A percentile compares a stretch with the other conserved stretches of the same genome.
phyloP scores from a whole-genome alignment of 768 basidiomycete species.

The Psilocybe tampanensis region DNA sequence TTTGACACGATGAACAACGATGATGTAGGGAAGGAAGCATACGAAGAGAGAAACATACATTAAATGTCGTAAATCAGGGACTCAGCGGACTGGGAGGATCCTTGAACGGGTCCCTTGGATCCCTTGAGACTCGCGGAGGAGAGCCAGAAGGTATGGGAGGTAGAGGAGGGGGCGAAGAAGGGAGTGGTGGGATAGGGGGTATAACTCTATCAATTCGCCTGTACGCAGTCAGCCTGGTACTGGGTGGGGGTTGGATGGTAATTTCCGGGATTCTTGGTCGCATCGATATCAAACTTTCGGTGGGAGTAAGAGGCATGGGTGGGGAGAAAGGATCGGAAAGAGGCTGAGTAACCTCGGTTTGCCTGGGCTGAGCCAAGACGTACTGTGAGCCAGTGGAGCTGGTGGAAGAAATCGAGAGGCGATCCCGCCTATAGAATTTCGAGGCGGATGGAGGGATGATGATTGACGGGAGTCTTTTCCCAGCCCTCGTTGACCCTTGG shows the following conservation, averaged over 20 bases:
- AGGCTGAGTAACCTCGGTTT: neutral
- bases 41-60: no score
- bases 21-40: no score
- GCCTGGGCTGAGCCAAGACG: neutral
- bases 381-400: neutral
- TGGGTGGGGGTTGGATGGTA: neutral
- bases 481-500: neutral
- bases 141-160: conserved; percentile 3
- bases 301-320: neutral
- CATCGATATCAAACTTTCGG: neutral
- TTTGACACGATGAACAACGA: no score
- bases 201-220: neutral
- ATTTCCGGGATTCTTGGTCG: neutral
- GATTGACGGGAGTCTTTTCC: neutral
- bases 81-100: neutral
- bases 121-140: neutral
- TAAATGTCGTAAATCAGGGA: no score
- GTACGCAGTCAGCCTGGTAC: neutral
- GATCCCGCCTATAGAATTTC: neutral
- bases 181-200: conserved; percentile 12
- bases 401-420: neutral
- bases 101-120: neutral
- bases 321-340: neutral
- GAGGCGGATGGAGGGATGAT: neutral
- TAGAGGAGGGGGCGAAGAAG: conserved; percentile 13